These are phyloP conservation scores for Eucalyptus tenuipes DNA, from an alignment of 345 rosid species.

Conservation along the genomic window DNA sequence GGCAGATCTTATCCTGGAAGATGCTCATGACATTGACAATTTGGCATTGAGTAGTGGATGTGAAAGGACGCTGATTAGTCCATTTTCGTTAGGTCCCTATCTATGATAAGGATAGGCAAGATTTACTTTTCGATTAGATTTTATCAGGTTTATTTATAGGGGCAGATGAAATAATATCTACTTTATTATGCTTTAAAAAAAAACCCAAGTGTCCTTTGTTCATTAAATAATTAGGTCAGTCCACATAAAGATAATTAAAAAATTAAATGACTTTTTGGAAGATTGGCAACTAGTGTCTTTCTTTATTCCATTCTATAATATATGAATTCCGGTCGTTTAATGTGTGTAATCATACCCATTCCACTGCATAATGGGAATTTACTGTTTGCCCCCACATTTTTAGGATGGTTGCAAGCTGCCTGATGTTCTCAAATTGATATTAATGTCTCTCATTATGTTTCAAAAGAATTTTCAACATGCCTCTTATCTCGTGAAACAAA, in stretches of 20 bases:
- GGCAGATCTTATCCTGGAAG: neutral
- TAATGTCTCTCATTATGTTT: neutral
- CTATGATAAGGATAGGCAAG: neutral
- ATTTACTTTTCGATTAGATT: neutral
- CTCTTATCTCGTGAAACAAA: neutral
- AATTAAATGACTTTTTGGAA: neutral
- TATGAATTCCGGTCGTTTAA: neutral
- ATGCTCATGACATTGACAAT: neutral
- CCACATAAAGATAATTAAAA: neutral
- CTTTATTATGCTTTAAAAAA: neutral
- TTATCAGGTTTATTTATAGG: neutral
- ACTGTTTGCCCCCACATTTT: neutral
- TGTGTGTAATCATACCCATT: neutral
- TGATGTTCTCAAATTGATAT: neutral
- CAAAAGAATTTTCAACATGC: neutral
- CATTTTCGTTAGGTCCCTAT: neutral
- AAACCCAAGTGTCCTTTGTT: neutral
- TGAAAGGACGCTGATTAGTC: neutral
- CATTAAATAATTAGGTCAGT: neutral
- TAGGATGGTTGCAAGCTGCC: neutral
- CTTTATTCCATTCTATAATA: neutral
- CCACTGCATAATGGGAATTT: neutral
- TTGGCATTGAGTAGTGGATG: neutral
- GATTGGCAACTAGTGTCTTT: neutral
- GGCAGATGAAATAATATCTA: neutral